phyloP scores from a whole-genome alignment of 2,329 filamentous ascomycete species.

The Onygenales sp. region DNA sequence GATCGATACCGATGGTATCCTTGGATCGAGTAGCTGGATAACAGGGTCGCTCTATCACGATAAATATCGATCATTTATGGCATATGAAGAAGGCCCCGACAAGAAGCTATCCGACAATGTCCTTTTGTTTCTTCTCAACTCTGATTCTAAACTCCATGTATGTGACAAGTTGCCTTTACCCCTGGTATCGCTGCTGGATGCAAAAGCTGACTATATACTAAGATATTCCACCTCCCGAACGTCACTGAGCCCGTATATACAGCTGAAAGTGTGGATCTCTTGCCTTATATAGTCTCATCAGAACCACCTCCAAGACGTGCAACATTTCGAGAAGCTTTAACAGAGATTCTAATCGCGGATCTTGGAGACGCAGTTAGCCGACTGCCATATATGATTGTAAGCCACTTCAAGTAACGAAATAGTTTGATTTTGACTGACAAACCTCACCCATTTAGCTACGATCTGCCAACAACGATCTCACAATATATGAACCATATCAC shows the following conservation, averaged over 20 bases:
- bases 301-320: conserved; percentile 63
- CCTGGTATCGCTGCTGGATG: not conserved
- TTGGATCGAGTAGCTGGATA: conserved; percentile 61
- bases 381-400: conserved; percentile 72
- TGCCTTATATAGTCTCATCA: conserved; percentile 64
- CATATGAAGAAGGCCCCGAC: conserved; percentile 14
- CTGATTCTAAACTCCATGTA: conserved; percentile 65
- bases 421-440: not conserved
- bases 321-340: conserved; percentile 60
- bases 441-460: conserved; percentile 48
- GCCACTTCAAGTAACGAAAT: conserved; percentile 20
- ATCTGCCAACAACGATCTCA: conserved; percentile 69
- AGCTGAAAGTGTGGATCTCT: conserved; percentile 65
- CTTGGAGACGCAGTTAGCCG: conserved; percentile 65
- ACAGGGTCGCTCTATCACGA: conserved; percentile 79
- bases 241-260: conserved; percentile 62
- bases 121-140: conserved; percentile 67
- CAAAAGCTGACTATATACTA: not conserved
- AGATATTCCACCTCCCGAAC: conserved; percentile 71
- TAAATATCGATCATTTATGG: conserved; percentile 45
- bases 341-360: conserved; percentile 74
- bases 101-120: conserved; percentile 38
- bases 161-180: conserved; percentile 23
- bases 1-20: conserved; percentile 53
- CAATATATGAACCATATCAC: conserved; percentile 74